Evolutionary conservation across 1,139 yeast species (phyloP).

Genomic region (Suhomyces kunorum): DNA sequence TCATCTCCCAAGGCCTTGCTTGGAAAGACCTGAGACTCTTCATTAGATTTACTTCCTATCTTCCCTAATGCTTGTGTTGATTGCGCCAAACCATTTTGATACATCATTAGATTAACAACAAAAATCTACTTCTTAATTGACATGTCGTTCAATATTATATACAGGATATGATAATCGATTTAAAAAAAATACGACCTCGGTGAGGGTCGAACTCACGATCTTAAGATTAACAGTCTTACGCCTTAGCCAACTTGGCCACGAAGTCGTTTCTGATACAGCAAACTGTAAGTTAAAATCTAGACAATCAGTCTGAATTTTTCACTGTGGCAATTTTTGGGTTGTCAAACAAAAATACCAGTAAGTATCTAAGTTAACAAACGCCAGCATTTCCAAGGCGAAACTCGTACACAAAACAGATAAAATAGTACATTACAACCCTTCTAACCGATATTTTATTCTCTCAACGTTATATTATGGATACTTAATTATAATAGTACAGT

Average conservation of each 20-base stretch:
- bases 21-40: conserved; percentile 9
- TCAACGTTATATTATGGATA: too few species aligned
- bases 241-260: conserved; percentile 62
- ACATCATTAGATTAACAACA: conserved; percentile 1
- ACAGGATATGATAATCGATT: neutral
- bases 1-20: conserved; percentile 75
- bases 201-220: conserved; percentile 50
- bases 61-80: conserved; percentile 4
- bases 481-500: neutral
- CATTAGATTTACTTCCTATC: conserved; percentile 2
- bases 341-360: too few species aligned
- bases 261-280: conserved; percentile 36
- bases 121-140: neutral
- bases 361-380: too few species aligned
- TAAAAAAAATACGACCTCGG: conserved; percentile 35
- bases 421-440: too few species aligned
- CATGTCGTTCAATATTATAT: conserved; percentile 5
- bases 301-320: neutral
- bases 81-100: conserved; percentile 5
- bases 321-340: neutral
- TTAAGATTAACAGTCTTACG: conserved; percentile 56
- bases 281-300: neutral
- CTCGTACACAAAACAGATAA: too few species aligned
- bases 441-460: too few species aligned
- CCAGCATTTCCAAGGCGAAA: too few species aligned